phyloP scores from a whole-genome alignment of 352 stramenopile species.

The Peronospora destructor region DNA sequence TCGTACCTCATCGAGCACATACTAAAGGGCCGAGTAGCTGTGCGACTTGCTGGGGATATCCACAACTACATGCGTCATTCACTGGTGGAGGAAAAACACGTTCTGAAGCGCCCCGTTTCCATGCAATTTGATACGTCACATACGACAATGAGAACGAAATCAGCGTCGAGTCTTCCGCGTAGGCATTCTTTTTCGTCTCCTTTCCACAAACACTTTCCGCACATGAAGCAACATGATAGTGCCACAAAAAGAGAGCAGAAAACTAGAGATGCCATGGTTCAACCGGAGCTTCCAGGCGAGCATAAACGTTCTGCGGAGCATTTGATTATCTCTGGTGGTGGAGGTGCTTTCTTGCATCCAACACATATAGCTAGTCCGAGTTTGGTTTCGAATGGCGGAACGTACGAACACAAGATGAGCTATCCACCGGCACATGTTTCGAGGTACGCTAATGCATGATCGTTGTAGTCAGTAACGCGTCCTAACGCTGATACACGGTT shows the following conservation, averaged over 20 bases:
- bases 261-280: constrained; percentile 5
- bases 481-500: constrained; percentile 1
- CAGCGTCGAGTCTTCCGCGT: constrained; percentile 18
- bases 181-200: constrained; percentile 28
- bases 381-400: constrained; percentile 53
- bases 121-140: constrained; percentile 22
- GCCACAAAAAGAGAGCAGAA: constrained; percentile 14
- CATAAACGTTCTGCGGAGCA: constrained; percentile 40
- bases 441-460: constrained; percentile 30
- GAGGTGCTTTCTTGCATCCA: constrained; percentile 85
- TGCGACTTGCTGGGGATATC: constrained; percentile 87
- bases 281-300: constrained; percentile 1
- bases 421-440: constrained; percentile 81
- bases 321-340: constrained; percentile 85
- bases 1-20: constrained; percentile 69
- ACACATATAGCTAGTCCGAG: constrained; percentile 73
- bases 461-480: not conserved
- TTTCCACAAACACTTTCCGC: constrained; percentile 69
- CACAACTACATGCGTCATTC: constrained; percentile 92
- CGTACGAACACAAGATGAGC: constrained; percentile 72
- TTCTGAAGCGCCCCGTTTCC: constrained; percentile 26
- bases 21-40: constrained; percentile 60
- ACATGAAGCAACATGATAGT: constrained; percentile 41
- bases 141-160: constrained; percentile 9
- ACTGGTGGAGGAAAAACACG: constrained; percentile 34